These are phyloP conservation scores for Suhomyces kunorum DNA, from an alignment of 1,139 yeast species.

Conservation along the genomic window DNA sequence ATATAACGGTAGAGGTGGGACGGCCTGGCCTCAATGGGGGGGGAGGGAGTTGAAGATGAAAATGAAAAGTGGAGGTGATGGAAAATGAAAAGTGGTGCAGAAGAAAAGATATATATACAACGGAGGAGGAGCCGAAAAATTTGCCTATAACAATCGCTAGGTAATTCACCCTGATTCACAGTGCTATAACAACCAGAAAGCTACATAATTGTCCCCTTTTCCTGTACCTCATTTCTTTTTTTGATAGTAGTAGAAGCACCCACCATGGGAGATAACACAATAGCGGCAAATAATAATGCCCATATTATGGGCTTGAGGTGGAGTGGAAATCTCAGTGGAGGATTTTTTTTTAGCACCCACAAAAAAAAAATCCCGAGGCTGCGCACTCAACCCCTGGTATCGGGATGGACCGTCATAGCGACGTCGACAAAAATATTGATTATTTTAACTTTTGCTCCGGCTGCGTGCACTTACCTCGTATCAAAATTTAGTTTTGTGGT, in stretches of 20 bases:
- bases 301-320: constrained; percentile 8
- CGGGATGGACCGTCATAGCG: constrained; percentile 12
- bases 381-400: too few relatives aligned
- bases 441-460: neutral
- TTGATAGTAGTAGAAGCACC: constrained; percentile 7
- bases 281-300: constrained; percentile 10
- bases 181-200: constrained; percentile 14
- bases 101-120: constrained; percentile 13
- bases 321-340: constrained; percentile 10
- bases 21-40: constrained; percentile 11
- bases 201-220: constrained; percentile 14
- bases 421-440: constrained; percentile 2
- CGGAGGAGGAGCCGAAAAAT: constrained; percentile 8
- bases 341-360: constrained; percentile 3
- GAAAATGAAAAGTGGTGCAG: constrained; percentile 2
- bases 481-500: too few relatives aligned
- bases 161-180: constrained; percentile 13
- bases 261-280: constrained; percentile 10
- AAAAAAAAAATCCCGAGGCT: constrained; percentile 4
- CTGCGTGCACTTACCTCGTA: too few relatives aligned
- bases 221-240: constrained; percentile 12
- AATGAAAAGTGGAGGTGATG: constrained; percentile 1
- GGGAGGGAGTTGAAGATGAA: constrained; percentile 5
- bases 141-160: constrained; percentile 5
- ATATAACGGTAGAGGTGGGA: constrained; percentile 6